Conservation (phyloP, 495 filamentous ascomycete species). For the Copromyces sp. region DNA sequence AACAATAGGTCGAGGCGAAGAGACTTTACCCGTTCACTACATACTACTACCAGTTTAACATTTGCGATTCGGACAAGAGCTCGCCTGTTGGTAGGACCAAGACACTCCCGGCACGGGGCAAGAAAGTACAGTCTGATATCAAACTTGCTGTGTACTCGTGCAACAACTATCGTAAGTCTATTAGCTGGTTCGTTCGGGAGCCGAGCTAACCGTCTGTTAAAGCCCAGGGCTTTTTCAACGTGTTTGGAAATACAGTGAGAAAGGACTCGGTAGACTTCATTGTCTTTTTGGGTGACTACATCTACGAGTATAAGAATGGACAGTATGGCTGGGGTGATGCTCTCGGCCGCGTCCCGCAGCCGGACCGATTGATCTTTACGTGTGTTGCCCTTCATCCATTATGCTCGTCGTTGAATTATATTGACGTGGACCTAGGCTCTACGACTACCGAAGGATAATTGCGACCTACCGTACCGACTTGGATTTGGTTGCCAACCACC, state of each 20-base stretch:
- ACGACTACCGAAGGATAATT: conserved; percentile 50
- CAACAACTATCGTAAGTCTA: conserved; percentile 41
- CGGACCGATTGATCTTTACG: conserved; percentile 40
- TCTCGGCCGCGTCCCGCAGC: conserved; percentile 43
- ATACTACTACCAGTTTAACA: conserved; percentile 49
- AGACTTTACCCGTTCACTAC: conserved; percentile 49
- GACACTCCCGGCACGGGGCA: conserved; percentile 37
- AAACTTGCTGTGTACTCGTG: conserved; percentile 49
- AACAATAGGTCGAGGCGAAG: conserved; percentile 44
- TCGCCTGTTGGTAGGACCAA: conserved; percentile 45
- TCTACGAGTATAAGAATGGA: conserved; percentile 52
- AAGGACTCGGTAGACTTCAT: conserved; percentile 61
- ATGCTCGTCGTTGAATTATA: conserved; percentile 23
- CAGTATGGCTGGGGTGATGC: conserved; percentile 46
- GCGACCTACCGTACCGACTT: conserved; percentile 53
- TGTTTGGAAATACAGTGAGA: conserved; percentile 53
- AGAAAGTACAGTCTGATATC: conserved; percentile 28
- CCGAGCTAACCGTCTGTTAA: neutral
- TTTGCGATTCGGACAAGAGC: conserved; percentile 36
- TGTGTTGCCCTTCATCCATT: conserved; percentile 19
- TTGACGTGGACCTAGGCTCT: conserved; percentile 27
- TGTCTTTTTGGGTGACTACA: conserved; percentile 57
- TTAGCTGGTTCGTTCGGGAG: neutral
- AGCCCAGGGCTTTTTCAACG: conserved; percentile 48
- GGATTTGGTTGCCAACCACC: conserved; percentile 47